phyloP scores from a whole-genome alignment of 176 grass and related monocot genomes.

The Eleusine coracana region DNA sequence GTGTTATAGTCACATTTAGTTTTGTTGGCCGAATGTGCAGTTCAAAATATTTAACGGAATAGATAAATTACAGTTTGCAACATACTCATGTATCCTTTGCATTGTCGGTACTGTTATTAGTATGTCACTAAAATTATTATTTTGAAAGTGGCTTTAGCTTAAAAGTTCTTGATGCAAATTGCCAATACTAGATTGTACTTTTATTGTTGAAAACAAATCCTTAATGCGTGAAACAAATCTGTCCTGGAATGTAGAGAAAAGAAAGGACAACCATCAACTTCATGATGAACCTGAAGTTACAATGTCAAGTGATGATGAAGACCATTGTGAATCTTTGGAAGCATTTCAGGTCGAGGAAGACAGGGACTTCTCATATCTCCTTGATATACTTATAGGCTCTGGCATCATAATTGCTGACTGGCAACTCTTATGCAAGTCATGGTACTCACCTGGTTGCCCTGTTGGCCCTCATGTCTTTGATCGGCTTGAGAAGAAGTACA shows the following conservation, averaged over 20 bases:
- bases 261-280: slow-evolving; percentile 10
- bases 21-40: not conserved
- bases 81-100: not conserved
- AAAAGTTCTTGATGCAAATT: not conserved
- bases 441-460: slow-evolving; percentile 49
- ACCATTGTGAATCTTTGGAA: slow-evolving; percentile 41
- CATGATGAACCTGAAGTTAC: slow-evolving; percentile 50
- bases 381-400: slow-evolving; percentile 66
- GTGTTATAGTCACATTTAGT: not conserved
- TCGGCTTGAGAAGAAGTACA: slow-evolving; percentile 79
- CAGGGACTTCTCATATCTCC: slow-evolving; percentile 69
- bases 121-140: not conserved
- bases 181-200: not conserved
- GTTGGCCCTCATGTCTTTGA: slow-evolving; percentile 51
- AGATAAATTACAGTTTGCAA: not conserved
- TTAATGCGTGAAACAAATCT: slow-evolving; percentile 1
- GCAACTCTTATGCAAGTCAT: slow-evolving; percentile 55
- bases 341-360: slow-evolving; percentile 68
- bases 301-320: slow-evolving; percentile 47
- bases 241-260: slow-evolving; percentile 29
- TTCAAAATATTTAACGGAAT: not conserved
- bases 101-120: not conserved
- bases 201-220: not conserved
- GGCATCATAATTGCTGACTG: slow-evolving; percentile 50
- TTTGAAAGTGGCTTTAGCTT: not conserved